phyloP scores from a whole-genome alignment of 1,284 basidiomycete species.

The Cryptococcus neoformans region DNA sequence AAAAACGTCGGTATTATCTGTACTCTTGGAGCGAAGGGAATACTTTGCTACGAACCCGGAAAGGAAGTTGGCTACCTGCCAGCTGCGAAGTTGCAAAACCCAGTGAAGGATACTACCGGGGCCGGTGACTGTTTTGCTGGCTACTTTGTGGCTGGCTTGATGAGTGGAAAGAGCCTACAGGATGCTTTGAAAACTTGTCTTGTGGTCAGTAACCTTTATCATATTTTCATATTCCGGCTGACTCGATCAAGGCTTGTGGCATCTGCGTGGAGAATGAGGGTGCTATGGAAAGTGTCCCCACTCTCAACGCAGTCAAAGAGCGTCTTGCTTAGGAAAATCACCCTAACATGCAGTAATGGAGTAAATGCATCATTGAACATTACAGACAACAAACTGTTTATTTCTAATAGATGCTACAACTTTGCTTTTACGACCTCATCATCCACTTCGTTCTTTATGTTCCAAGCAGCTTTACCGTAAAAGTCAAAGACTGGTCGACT shows the following conservation, averaged over 20 bases:
- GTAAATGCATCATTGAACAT: too few species aligned
- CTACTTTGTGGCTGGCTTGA: constrained; percentile 46
- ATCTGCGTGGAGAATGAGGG: constrained; percentile 44
- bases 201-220: constrained; percentile 21
- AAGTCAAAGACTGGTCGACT: constrained; percentile 61
- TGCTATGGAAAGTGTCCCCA: constrained; percentile 38
- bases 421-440: constrained; percentile 52
- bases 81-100: constrained; percentile 31
- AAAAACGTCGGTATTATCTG: constrained; percentile 29
- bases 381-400: too few species aligned
- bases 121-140: constrained; percentile 51
- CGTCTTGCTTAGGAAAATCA: background rate
- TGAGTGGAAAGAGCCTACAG: constrained; percentile 30
- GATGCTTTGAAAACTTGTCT: constrained; percentile 33
- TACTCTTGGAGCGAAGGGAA: constrained; percentile 41
- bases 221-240: background rate
- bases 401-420: constrained; percentile 21
- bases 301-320: constrained; percentile 4
- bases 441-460: constrained; percentile 54
- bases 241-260: constrained; percentile 32
- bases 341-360: too few species aligned
- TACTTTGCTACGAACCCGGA: constrained; percentile 27
- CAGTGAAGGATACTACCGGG: constrained; percentile 47
- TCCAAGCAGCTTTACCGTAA: constrained; percentile 62
- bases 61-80: constrained; percentile 25